Evolutionary conservation across 495 filamentous ascomycete species (phyloP), one percentile per base, ranked within the genome.

Genomic region (Oleoguttula mirabilis): DNA sequence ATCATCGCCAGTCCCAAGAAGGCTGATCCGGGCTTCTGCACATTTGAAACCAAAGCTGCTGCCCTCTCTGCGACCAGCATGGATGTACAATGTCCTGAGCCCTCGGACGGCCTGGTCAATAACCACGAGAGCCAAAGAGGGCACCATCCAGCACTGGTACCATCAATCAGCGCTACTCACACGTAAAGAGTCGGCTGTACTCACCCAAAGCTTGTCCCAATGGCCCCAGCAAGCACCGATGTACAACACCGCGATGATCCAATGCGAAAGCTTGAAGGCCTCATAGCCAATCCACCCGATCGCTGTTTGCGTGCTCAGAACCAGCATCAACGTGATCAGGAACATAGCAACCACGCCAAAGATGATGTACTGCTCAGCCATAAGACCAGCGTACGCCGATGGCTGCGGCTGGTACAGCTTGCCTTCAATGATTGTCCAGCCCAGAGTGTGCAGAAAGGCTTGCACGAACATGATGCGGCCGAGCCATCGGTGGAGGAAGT

Each of bases 221-320:
- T 83, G 77, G 6, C 69, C 77, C 69, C 76, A 80, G 54, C 76
- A 74, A 22, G 75, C 76, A 0, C 76, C 77, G 21, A 81, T 65
- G 52, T 78, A 82, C 14, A 81, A 57, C 60, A 75, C 69, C 0
- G 78, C 78, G 10, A 80, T 50, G 10, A 79, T 58, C 48, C 79
- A 76, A 53, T 81, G 77, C 2, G 66, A 53, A 45, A 81, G 78
- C 10, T 74, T 63, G 58, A 81, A 83, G 49, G 74, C 66, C 48
- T 81, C 77, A 55, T 82, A 79, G 3, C 78, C 79, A 0, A 74
- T 80, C n/a, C 70, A 54, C 24, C 63, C 58, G 38, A 80, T 73
- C 0, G 64, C 74, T 54, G 63, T 66, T 32, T 62, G 61, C 0
- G 72, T 68, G 46, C 71, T 76, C 41, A 72, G 54, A 16, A 69